Base-by-base conservation (phyloP, 2,329 filamentous ascomycete species). In the Diaporthe vaccinii region DNA sequence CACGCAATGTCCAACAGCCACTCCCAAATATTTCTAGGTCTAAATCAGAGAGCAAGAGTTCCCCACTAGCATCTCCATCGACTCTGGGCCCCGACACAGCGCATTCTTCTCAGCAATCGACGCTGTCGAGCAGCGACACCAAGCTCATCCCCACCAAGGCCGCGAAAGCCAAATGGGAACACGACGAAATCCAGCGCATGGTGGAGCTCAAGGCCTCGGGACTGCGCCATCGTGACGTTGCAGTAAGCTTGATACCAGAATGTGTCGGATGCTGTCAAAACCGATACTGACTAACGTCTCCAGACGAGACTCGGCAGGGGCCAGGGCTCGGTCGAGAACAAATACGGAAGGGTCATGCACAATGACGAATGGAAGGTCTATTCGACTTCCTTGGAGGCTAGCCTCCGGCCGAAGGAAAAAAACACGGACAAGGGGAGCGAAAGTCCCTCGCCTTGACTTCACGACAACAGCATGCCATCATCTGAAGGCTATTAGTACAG, bases 271-370 rank as follows among this genome's bases (percentile, higher is more conserved):
- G 3, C 12, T 8, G 41, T 3, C 14, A 14, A 1, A 12, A 10
- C 22, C 39, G 22, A 41, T 53, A 34, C 25, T 55, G 12, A 41
- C 25, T 31, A 4, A 20, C 25, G 1, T 55, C 14, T 28, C 12
- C 44, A 76, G 75, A 6, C n/a, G 20, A 73, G 51, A 3, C 72
- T 76, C 1, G 72, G 72, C 25, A 62, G 75, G 15, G 44, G 58
- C 9, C 28, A 68, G n/a, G 53, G 72, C 34, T 61, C 75, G 2
- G 67, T 76, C 1, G 75, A 76, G 68, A 76, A 76, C 53, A 76
- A 76, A 28, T 76, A 69, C 14, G 75, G 75, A 0, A 61, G 75
- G 12, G 6, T 76, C 7, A 71, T 61, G 51, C 65, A 74, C n/a
- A 4, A 10, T 22, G n/a, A 55, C 4, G 14, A 55, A 15, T 69